A percentile compares a stretch with the other conserved stretches of the same genome.
phyloP scores from a whole-genome alignment of 371 early-diverging fungal genomes.

The Lichtheimia hyalospora region DNA sequence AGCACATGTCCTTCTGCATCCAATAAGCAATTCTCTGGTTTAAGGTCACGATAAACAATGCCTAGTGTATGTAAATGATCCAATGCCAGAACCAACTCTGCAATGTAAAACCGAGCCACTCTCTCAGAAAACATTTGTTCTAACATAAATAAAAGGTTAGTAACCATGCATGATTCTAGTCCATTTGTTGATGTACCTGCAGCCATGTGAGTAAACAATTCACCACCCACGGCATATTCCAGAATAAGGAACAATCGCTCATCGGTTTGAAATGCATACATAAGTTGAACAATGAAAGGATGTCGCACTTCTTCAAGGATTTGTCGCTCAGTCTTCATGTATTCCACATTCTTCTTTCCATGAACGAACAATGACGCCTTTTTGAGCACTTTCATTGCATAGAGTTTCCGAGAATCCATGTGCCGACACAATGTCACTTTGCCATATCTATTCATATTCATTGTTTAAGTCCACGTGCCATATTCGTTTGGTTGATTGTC shows the following conservation, averaged over 20 bases:
- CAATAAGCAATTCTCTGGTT: slow-evolving; percentile 90
- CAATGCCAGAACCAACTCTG: slow-evolving; percentile 83
- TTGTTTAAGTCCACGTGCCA: not conserved
- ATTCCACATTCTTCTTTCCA: slow-evolving; percentile 61
- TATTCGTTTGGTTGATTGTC: not conserved
- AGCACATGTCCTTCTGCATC: slow-evolving; percentile 81
- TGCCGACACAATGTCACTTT: slow-evolving; percentile 46
- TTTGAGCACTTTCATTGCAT: slow-evolving; percentile 93
- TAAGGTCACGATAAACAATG: slow-evolving; percentile 89
- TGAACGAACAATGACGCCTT: slow-evolving; percentile 83
- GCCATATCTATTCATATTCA: slow-evolving; percentile 29
- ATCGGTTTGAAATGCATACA: slow-evolving; percentile 92
- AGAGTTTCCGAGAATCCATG: slow-evolving; percentile 41
- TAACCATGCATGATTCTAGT: not conserved
- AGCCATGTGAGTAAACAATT: slow-evolving; percentile 94
- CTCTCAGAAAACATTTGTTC: slow-evolving; percentile 82
- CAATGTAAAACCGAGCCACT: slow-evolving; percentile 81
- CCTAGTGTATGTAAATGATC: slow-evolving; percentile 87
- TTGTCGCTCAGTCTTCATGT: slow-evolving; percentile 74
- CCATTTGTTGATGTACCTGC: slow-evolving; percentile 33
- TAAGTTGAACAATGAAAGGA: slow-evolving; percentile 95
- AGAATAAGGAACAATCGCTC: slow-evolving; percentile 89
- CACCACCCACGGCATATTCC: slow-evolving; percentile 99
- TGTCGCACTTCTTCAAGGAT: slow-evolving; percentile 80
- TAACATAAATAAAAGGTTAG: slow-evolving; percentile 24